Base-by-base conservation (phyloP, 2,329 filamentous ascomycete species). In the Tolypocladium nubicola region DNA sequence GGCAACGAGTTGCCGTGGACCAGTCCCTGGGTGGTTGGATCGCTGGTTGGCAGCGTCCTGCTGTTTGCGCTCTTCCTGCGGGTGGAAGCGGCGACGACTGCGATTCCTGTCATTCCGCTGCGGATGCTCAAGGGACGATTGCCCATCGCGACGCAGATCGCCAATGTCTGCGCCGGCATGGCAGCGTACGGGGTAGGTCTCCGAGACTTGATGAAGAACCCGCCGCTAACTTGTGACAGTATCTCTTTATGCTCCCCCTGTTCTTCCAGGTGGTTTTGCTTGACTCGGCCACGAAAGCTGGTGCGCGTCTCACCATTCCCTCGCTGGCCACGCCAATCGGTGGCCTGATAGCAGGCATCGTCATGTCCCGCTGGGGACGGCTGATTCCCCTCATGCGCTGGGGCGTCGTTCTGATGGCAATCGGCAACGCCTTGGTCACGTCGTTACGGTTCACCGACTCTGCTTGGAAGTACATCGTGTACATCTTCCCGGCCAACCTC, bases 201-300 rank as follows among this genome's bases (percentile, higher is more conserved):
- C 7, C n/a, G 13, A 14, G 5, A 3, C 16, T 56, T 58, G 40
- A 60, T 40, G 37, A 0, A 3, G 3, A 16, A 3, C 21, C 13
- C 3, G 9, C 16, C 13, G 19, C 61, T 68, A 16, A 67, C 54
- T 37, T 0, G 68, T 8, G 14, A 5, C 49, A 80, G 76, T 82
- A 88, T 61, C 73, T 88, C 19, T 89, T 89, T 71, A 86, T 86
- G 64, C 77, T 86, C 0, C 87, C 87, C 0, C 72, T 89, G 6
- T 89, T 86, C 71, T 89, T 88, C 66, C 85, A 88, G 62, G 82
- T 82, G 0, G 83, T 88, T 8, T 76, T 86, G 3, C 70, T 82
- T 2, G 84, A 88, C 59, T 82, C 82, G 0, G 81, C 86, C 0
- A 84, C 85, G 0, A 76, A 77, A 16, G 86, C 86, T 0, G 86